These are phyloP conservation scores for Tetrapisispora taiwanensis DNA, from an alignment of 805 yeast genomes.

Conservation along the genomic window DNA sequence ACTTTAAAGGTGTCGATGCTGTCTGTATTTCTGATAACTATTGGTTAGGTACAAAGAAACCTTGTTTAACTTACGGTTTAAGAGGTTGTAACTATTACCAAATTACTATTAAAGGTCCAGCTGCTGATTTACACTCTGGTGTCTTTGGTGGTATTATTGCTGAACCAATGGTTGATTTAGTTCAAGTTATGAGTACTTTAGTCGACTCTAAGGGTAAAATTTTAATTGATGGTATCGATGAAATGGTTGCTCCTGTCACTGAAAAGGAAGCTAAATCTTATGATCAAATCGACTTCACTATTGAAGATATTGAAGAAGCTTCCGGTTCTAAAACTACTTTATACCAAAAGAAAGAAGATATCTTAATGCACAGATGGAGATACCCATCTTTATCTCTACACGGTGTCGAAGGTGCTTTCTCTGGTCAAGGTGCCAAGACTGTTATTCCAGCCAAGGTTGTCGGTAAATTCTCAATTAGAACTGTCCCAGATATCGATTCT, in stretches of 20 bases:
- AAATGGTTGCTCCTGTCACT: slow-evolving; percentile 92
- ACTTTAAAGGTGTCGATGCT: slow-evolving; percentile 84
- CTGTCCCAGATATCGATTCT: slow-evolving; percentile 89
- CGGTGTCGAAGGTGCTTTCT: slow-evolving; percentile 97
- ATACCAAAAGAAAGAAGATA: slow-evolving; percentile 66
- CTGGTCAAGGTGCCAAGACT: slow-evolving; percentile 92
- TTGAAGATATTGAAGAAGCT: slow-evolving; percentile 78
- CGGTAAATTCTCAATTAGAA: slow-evolving; percentile 94
- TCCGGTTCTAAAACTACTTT: slow-evolving; percentile 80
- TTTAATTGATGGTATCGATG: slow-evolving; percentile 75
- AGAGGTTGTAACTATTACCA: slow-evolving; percentile 95
- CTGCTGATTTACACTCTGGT: slow-evolving; percentile 95
- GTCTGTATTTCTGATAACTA: slow-evolving; percentile 95
- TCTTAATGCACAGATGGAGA: slow-evolving; percentile 98
- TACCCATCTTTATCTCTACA: slow-evolving; percentile 92
- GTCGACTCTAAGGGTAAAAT: slow-evolving; percentile 80
- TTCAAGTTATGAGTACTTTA: slow-evolving; percentile 62
- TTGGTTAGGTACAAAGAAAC: slow-evolving; percentile 96
- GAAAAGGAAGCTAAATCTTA: slow-evolving; percentile 68
- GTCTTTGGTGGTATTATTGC: slow-evolving; percentile 94
- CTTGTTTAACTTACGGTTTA: slow-evolving; percentile 93
- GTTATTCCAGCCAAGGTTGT: slow-evolving; percentile 91
- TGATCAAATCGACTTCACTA: slow-evolving; percentile 75
- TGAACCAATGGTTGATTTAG: slow-evolving; percentile 93
- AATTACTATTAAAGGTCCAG: slow-evolving; percentile 75